Conservation (phyloP, 2,329 filamentous ascomycete genomes). For the Sclerotinia minor region DNA sequence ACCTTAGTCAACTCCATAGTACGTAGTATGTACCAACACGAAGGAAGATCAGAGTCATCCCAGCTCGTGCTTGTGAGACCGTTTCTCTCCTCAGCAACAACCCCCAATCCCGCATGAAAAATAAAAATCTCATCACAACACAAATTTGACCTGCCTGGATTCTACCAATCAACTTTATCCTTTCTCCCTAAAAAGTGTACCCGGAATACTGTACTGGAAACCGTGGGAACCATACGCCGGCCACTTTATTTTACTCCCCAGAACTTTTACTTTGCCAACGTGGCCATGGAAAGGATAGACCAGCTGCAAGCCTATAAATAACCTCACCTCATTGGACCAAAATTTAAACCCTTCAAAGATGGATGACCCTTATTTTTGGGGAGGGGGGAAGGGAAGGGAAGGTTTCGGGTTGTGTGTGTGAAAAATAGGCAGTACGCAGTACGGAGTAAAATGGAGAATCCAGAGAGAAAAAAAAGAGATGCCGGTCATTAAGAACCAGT, state of each 20-base stretch:
- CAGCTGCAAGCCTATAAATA: background rate
- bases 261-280: constrained; percentile 2
- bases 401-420: background rate
- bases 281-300: constrained; percentile 9
- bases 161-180: background rate
- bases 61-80: background rate
- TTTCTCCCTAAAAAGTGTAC: background rate
- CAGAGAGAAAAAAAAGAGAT: background rate
- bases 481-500: background rate
- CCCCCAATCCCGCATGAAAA: background rate
- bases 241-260: background rate
- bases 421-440: background rate
- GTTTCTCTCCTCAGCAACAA: background rate
- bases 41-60: constrained; percentile 3
- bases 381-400: too few species aligned
- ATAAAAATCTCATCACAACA: background rate
- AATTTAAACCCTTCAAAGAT: background rate
- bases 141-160: constrained; percentile 1
- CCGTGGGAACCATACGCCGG: background rate
- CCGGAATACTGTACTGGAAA: background rate
- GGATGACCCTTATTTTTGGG: background rate
- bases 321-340: background rate
- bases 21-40: background rate
- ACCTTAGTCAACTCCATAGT: too few species aligned
- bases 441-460: background rate